Conservation (phyloP, 192 early-diverging fungal genomes). For the Entomortierella chlamydospora region DNA sequence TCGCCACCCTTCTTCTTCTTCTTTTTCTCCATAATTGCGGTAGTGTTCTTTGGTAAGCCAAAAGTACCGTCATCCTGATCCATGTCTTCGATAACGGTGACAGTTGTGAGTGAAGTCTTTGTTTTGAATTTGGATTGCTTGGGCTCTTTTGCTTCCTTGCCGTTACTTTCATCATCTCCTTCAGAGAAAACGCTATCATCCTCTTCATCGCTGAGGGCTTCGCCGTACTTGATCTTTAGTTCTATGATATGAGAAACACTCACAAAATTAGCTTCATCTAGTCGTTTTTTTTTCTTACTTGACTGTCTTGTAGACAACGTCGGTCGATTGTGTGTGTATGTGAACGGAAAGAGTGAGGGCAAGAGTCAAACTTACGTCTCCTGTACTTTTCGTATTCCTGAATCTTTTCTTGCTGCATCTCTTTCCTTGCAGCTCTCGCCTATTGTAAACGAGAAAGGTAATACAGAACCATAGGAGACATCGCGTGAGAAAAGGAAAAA, state of each 20-base stretch:
- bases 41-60: conserved; percentile 33
- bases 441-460: neutral
- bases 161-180: conserved; percentile 32
- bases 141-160: conserved; percentile 46
- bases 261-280: neutral
- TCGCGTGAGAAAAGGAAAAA: no score
- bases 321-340: no score
- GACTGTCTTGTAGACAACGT: no score
- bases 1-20: conserved; percentile 11
- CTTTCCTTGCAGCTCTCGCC: conserved; percentile 60
- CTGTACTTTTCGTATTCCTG: conserved; percentile 63
- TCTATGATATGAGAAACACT: conserved; percentile 7
- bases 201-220: conserved; percentile 50
- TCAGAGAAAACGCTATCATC: conserved; percentile 56
- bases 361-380: conserved; percentile 49
- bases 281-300: no score
- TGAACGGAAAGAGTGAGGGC: no score
- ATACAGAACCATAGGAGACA: no score
- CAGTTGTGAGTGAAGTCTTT: conserved; percentile 70
- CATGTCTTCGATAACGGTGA: conserved; percentile 77
- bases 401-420: conserved; percentile 65
- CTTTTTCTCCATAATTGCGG: conserved; percentile 25
- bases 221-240: conserved; percentile 52
- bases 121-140: conserved; percentile 68
- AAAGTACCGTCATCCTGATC: conserved; percentile 64